phyloP scores from a whole-genome alignment of 1,139 yeast species.

The Diutina catenulata region DNA sequence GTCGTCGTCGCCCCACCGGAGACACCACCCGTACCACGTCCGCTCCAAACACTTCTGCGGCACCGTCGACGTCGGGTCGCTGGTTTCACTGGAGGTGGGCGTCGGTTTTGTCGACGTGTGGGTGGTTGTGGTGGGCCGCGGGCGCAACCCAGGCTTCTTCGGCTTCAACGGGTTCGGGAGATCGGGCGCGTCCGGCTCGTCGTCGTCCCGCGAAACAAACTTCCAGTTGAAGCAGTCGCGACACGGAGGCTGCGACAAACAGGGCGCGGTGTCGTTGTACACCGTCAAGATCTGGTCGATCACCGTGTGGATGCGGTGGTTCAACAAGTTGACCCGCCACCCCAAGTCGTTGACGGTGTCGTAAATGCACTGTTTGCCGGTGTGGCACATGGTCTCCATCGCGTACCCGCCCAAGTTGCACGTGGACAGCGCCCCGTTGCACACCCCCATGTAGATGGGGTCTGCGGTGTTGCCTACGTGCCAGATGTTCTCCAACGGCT shows the following conservation, averaged over 20 bases:
- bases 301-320: constrained; percentile 86
- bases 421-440: constrained; percentile 86
- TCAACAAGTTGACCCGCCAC: constrained; percentile 80
- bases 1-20: constrained; percentile 24
- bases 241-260: constrained; percentile 68
- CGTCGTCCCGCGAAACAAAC: constrained; percentile 45
- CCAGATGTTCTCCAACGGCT: constrained; percentile 75
- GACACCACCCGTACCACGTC: constrained; percentile 39
- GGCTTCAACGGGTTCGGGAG: constrained; percentile 29
- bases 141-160: constrained; percentile 2
- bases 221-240: constrained; percentile 91
- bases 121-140: neutral
- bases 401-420: constrained; percentile 95
- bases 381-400: constrained; percentile 92
- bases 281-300: constrained; percentile 66
- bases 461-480: constrained; percentile 96
- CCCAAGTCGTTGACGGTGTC: constrained; percentile 86
- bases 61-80: constrained; percentile 4
- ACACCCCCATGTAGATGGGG: constrained; percentile 93
- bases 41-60: constrained; percentile 29
- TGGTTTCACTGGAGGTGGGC: constrained; percentile 8
- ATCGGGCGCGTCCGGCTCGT: constrained; percentile 25
- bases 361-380: constrained; percentile 80
- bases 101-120: constrained; percentile 7
- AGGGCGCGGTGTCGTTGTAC: constrained; percentile 69